phyloP scores from a whole-genome alignment of 495 filamentous ascomycete genomes.

The Penicillium ucsense region DNA sequence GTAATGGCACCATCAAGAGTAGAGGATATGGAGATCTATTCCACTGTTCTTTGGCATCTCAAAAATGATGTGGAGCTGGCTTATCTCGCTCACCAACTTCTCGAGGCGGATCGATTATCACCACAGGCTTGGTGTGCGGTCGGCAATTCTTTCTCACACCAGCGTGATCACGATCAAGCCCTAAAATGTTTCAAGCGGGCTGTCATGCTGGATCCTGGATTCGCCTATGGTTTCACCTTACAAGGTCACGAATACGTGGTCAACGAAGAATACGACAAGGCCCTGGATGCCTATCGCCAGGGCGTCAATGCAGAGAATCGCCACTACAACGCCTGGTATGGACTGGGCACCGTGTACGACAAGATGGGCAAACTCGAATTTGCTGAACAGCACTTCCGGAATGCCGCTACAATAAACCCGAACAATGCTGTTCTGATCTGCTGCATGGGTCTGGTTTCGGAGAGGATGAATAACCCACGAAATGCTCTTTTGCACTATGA shows the following conservation, averaged over 20 bases:
- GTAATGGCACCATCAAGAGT: conserved; percentile 65
- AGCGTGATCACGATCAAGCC: conserved; percentile 89
- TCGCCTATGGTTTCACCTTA: conserved; percentile 91
- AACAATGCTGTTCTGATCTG: conserved; percentile 83
- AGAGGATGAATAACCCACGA: conserved; percentile 71
- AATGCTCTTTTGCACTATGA: conserved; percentile 72
- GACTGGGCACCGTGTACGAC: conserved; percentile 84
- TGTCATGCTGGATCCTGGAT: conserved; percentile 77
- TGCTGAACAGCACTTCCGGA: conserved; percentile 82
- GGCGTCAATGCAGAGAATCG: conserved; percentile 76
- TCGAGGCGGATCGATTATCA: conserved; percentile 76
- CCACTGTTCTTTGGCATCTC: conserved; percentile 92
- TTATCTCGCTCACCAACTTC: conserved; percentile 79
- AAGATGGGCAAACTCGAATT: conserved; percentile 88
- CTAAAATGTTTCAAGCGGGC: conserved; percentile 92
- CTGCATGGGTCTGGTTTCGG: conserved; percentile 80
- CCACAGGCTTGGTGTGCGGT: conserved; percentile 93
- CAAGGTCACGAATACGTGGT: conserved; percentile 95
- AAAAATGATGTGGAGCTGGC: conserved; percentile 87
- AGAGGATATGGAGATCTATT: conserved; percentile 95
- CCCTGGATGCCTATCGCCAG: conserved; percentile 69
- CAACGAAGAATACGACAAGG: conserved; percentile 96
- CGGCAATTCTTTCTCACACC: conserved; percentile 93
- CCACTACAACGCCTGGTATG: conserved; percentile 97
- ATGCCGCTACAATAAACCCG: conserved; percentile 79